Conservation (phyloP, 805 yeast species). For the Candida mattraensis region DNA sequence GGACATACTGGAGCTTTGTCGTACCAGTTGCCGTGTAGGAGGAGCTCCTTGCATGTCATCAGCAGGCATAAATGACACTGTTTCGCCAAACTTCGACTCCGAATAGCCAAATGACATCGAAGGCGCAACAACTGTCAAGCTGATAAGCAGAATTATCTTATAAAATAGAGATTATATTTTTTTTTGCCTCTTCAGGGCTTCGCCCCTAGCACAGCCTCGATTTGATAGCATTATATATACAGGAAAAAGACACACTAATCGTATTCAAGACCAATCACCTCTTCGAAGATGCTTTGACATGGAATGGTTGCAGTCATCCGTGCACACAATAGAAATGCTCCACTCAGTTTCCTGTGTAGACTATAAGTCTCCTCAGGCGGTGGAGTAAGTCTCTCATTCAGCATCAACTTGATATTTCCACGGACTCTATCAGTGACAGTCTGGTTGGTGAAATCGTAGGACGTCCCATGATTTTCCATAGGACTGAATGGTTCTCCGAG, state of each 20-base stretch:
- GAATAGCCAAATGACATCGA: slow-evolving; percentile 5
- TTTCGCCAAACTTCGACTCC: slow-evolving; percentile 1
- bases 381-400: slow-evolving; percentile 87
- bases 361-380: slow-evolving; percentile 99
- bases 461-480: slow-evolving; percentile 42
- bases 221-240: slow-evolving; percentile 2
- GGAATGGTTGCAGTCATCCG: slow-evolving; percentile 81
- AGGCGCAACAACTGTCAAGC: too few relatives aligned
- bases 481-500: slow-evolving; percentile 89
- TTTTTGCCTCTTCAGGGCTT: too few relatives aligned
- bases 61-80: slow-evolving; percentile 6
- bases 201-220: too few relatives aligned
- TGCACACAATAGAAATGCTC: slow-evolving; percentile 89
- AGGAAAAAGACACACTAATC: slow-evolving; percentile 19
- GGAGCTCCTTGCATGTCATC: slow-evolving; percentile 5
- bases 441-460: slow-evolving; percentile 76
- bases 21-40: slow-evolving; percentile 5
- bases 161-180: too few relatives aligned
- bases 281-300: slow-evolving; percentile 71
- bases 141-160: too few relatives aligned
- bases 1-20: slow-evolving; percentile 16
- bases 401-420: slow-evolving; percentile 83
- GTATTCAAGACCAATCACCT: slow-evolving; percentile 60
- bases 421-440: slow-evolving; percentile 94
- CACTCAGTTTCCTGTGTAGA: slow-evolving; percentile 92